Evolutionary conservation across 306 rosid species (phyloP).

Genomic region (Sesbania bispinosa): DNA sequence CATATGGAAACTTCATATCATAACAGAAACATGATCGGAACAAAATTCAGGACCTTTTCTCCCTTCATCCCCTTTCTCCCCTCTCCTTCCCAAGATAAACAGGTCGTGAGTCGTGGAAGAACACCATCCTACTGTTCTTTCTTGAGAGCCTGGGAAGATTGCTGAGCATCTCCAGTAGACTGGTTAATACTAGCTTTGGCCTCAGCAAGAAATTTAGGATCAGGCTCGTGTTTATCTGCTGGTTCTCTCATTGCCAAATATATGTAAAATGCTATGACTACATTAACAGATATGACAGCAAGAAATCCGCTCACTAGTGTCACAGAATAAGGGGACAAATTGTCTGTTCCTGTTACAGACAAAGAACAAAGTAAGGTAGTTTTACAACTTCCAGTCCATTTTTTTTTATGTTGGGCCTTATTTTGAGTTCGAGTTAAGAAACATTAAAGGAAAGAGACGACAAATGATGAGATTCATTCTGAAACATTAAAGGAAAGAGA

Average conservation of each 20-base stretch:
- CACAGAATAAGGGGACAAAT: slow-evolving; percentile 66
- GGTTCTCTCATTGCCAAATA: slow-evolving; percentile 90
- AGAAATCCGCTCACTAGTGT: slow-evolving; percentile 85
- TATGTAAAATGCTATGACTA: slow-evolving; percentile 78
- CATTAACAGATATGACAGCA: slow-evolving; percentile 81
- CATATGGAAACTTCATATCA: slow-evolving; percentile 9
- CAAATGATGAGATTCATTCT: neutral
- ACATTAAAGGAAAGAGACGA: neutral
- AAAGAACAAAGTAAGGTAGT: neutral
- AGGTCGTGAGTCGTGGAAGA: neutral
- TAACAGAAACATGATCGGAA: slow-evolving; percentile 11
- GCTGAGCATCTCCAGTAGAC: slow-evolving; percentile 32
- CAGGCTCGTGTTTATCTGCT: slow-evolving; percentile 68
- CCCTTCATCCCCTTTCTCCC: slow-evolving; percentile 29
- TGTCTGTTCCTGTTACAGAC: slow-evolving; percentile 47
- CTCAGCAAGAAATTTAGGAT: slow-evolving; percentile 70
- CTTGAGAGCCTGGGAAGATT: slow-evolving; percentile 48
- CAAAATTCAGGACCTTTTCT: slow-evolving; percentile 32
- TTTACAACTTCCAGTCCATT: slow-evolving; percentile 2
- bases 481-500: neutral
- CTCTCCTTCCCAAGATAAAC: slow-evolving; percentile 14
- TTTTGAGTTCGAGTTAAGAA: neutral
- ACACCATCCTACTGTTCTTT: slow-evolving; percentile 54
- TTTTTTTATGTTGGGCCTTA: neutral
- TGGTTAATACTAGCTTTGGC: slow-evolving; percentile 80